A percentile compares a stretch with the other conserved stretches of the same genome.
Conservation (phyloP, 108 stramenopile species). For the Nannochloropsis oceanica region DNA sequence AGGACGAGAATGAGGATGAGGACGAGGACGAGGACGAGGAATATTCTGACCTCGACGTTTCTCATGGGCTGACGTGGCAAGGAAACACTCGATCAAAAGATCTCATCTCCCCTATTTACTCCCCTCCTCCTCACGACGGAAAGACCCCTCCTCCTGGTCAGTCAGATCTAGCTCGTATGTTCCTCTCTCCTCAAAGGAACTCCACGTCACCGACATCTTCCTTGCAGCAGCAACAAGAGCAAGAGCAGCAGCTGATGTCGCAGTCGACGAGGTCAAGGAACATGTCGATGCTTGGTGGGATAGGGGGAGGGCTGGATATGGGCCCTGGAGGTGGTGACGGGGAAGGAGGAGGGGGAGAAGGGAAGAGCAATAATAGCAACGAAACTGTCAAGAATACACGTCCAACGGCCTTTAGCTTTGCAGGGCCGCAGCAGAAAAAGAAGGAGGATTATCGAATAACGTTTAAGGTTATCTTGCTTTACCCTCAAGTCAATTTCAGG, state of each 20-base stretch:
- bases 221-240: not conserved
- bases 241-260: not conserved
- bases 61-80: not conserved
- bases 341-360: not conserved
- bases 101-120: not conserved
- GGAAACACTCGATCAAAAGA: not conserved
- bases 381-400: too few species aligned
- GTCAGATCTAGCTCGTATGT: not conserved
- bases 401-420: too few species aligned
- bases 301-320: not conserved
- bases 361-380: not conserved
- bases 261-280: not conserved
- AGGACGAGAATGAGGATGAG: not conserved
- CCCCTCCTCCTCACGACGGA: not conserved
- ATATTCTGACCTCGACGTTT: not conserved
- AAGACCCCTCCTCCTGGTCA: not conserved
- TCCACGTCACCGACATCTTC: not conserved
- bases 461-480: not conserved
- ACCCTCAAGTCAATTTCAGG: not conserved
- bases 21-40: not conserved
- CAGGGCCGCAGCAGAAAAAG: too few species aligned
- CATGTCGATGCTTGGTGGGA: not conserved
- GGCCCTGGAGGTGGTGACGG: not conserved
- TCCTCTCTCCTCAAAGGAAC: not conserved
- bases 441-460: not conserved